Base-by-base conservation (phyloP, 352 stramenopile species). In the Phytophthora vignae region DNA sequence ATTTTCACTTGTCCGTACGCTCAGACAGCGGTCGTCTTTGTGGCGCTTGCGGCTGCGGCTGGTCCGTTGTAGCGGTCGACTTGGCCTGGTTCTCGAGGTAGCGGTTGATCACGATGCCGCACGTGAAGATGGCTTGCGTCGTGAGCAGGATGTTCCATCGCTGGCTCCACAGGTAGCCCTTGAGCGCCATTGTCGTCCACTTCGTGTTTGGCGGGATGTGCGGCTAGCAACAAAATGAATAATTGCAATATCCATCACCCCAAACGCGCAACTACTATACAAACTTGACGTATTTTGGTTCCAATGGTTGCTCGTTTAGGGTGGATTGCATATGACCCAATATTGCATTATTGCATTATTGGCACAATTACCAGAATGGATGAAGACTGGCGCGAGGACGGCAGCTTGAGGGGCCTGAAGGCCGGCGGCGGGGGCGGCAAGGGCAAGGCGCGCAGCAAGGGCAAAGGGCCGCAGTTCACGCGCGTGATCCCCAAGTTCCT, bases 401-500 rank as follows among this genome's bases (percentile, higher is more conserved):
- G 86, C 54, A 94, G 84, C 62, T 87, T 96, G 60, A 83, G 87
- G 22, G 82, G 81, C 54, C 64, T 91, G n/a, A 68, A 76, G n/a
- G 69, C 40, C 14, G 73, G 65, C 17, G 77, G 66, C 2, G 53
- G 64, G 15, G 42, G 66, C 3, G 53, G 64, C 25, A 58, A 17
- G 15, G 42, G 66, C 25, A 82, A 81, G 22, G 75, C 69, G 6
- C 67, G 53, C 17, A 57, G 73, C 38, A 76, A 77, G 40, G 83
- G 79, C 9, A 79, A 85, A 36, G 83, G 83, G 0, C 89, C 85
- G 10, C 76, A 94, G 65, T 96, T 94, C 76, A 96, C 82, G 33
- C 87, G 87, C 5, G 86, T 94, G 64, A 91, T 96, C 58, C 89
- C 89, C 40, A 94, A 93, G 65, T 96, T 96, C 62, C 69, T 96